These are phyloP conservation scores for Melaleuca alternifolia DNA, from an alignment of 345 rosid species.

Conservation along the genomic window DNA sequence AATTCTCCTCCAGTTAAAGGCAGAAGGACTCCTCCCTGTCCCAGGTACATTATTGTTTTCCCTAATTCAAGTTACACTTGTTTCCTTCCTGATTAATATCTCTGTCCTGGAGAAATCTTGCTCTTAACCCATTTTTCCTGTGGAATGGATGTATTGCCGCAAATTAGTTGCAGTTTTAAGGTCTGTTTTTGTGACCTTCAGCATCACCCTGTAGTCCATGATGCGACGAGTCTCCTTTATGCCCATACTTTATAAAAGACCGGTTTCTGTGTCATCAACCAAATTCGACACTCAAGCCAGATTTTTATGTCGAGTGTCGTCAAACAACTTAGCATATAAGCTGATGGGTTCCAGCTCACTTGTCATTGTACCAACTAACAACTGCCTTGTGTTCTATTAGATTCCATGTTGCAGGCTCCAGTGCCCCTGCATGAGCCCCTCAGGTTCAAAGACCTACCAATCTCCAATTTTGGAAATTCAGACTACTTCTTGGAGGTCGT, in stretches of 20 bases:
- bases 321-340: not conserved
- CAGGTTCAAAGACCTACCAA: conserved; percentile 15
- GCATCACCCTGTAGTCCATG: not conserved
- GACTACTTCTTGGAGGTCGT: not conserved
- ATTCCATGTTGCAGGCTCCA: not conserved
- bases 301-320: not conserved
- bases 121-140: not conserved
- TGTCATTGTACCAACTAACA: not conserved
- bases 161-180: not conserved
- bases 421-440: conserved; percentile 6
- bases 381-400: not conserved
- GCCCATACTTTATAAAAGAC: not conserved
- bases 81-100: not conserved
- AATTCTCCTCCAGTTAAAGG: conserved; percentile 3
- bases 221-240: not conserved
- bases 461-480: not conserved
- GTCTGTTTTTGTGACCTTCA: not conserved
- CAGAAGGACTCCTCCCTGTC: conserved; percentile 13
- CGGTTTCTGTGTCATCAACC: not conserved
- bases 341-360: not conserved
- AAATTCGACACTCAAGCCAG: not conserved
- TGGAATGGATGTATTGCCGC: not conserved
- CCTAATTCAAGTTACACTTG: not conserved
- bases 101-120: not conserved
- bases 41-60: conserved; percentile 13